These are phyloP conservation scores for Ceratocystis alfenasii DNA, from an alignment of 2,329 filamentous ascomycete genomes.

Conservation along the genomic window DNA sequence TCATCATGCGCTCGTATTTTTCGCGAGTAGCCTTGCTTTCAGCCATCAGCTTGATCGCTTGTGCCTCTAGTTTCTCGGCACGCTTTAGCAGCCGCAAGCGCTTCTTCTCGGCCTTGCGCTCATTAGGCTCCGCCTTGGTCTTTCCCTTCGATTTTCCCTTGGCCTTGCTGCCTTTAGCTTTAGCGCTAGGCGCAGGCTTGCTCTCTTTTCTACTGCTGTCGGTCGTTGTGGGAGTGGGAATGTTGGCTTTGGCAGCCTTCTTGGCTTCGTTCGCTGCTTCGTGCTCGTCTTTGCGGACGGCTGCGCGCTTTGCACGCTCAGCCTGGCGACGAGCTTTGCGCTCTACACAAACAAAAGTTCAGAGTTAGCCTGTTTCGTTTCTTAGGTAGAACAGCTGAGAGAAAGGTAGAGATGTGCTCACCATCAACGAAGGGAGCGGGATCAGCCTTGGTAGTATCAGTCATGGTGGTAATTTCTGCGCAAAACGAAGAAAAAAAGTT, in stretches of 20 bases:
- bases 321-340: slow-evolving; percentile 21
- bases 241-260: slow-evolving; percentile 12
- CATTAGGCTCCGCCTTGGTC: slow-evolving; percentile 26
- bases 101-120: slow-evolving; percentile 32
- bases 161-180: slow-evolving; percentile 8
- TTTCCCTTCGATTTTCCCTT: slow-evolving; percentile 27
- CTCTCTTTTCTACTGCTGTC: background rate
- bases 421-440: slow-evolving; percentile 20
- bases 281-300: slow-evolving; percentile 13
- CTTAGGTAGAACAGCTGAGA: background rate
- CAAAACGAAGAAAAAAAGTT: background rate
- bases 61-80: slow-evolving; percentile 33
- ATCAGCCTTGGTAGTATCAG: slow-evolving; percentile 8
- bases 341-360: slow-evolving; percentile 5
- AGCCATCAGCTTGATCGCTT: slow-evolving; percentile 32
- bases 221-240: background rate
- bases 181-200: background rate
- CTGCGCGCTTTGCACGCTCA: slow-evolving; percentile 19
- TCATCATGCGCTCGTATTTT: slow-evolving; percentile 15
- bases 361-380: background rate
- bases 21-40: slow-evolving; percentile 19
- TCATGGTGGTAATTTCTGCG: background rate
- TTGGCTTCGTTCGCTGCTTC: slow-evolving; percentile 8
- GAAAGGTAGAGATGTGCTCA: background rate
- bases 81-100: slow-evolving; percentile 31